phyloP scores from a whole-genome alignment of 306 rosid genomes.

The Vicia sativa region DNA sequence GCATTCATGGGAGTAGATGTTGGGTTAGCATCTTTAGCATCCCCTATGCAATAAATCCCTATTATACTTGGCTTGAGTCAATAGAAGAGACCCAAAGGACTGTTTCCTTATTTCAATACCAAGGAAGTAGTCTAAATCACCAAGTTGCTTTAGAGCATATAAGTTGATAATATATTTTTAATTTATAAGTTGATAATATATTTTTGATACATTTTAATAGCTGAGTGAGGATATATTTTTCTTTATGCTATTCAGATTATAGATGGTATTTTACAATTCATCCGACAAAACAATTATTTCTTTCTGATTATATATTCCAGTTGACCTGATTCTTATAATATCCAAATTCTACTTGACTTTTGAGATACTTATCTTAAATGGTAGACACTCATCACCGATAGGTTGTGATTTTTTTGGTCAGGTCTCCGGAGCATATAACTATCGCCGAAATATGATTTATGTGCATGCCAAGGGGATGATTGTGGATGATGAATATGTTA shows the following conservation, averaged over 20 bases:
- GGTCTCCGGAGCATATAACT: slow-evolving; percentile 53
- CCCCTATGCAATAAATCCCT: too few relatives aligned
- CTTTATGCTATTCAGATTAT: slow-evolving; percentile 11
- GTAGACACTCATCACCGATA: slow-evolving; percentile 16
- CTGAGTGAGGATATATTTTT: neutral
- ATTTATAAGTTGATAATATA: slow-evolving; percentile 3
- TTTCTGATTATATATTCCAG: neutral
- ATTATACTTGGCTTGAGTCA: too few relatives aligned
- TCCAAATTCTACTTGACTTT: neutral
- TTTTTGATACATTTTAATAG: slow-evolving; percentile 19
- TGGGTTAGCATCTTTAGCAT: too few relatives aligned
- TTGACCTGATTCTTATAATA: neutral
- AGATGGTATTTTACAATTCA: neutral
- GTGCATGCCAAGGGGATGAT: slow-evolving; percentile 98
- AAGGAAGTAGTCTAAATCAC: too few relatives aligned
- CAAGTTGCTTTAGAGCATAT: neutral
- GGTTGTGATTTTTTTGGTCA: slow-evolving; percentile 41
- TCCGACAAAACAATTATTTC: neutral
- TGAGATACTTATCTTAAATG: slow-evolving; percentile 13
- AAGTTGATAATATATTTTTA: slow-evolving; percentile 4
- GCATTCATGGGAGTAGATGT: too few relatives aligned
- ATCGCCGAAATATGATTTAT: slow-evolving; percentile 80
- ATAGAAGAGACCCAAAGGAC: too few relatives aligned
- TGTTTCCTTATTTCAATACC: too few relatives aligned
- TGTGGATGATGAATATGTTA: slow-evolving; percentile 85